A percentile compares a stretch with the other conserved stretches of the same genome.
Evolutionary conservation across 169 alveolate species (phyloP).

Genomic region (Toxoplasma gondii): DNA sequence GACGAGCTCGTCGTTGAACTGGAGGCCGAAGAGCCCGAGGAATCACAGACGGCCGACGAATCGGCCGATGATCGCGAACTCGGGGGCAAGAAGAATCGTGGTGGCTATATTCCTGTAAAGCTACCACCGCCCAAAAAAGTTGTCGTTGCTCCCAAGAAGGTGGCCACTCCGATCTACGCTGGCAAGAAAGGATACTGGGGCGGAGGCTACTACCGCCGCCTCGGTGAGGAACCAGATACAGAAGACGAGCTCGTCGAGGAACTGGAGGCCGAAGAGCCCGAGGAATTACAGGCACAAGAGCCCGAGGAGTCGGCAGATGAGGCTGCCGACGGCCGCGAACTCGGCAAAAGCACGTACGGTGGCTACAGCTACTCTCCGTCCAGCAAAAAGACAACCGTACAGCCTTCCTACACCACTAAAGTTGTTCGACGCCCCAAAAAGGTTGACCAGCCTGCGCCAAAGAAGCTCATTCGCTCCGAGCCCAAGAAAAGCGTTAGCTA

Average conservation of each 20-base stretch:
- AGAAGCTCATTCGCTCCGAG: neutral
- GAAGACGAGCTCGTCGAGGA: neutral
- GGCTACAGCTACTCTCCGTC: neutral
- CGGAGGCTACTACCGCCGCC: conserved; percentile 9
- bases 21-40: neutral
- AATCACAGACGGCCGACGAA: neutral
- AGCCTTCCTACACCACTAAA: neutral
- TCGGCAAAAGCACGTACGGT: neutral
- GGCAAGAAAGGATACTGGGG: neutral
- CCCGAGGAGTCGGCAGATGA: neutral
- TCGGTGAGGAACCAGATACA: neutral
- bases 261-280: neutral
- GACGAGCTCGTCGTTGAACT: neutral
- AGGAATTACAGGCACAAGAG: neutral
- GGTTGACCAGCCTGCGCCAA: neutral
- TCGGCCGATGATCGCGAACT: neutral
- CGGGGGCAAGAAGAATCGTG: neutral
- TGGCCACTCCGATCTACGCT: neutral
- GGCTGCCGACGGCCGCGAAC: neutral
- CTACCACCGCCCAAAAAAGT: neutral
- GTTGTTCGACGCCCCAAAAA: neutral
- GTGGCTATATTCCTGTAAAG: neutral
- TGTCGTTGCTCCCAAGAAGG: neutral
- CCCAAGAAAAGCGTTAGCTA: neutral
- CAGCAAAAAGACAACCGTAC: neutral